A percentile compares a stretch with the other conserved stretches of the same genome.
These are phyloP conservation scores for Tetrapisispora iriomotensis DNA, from an alignment of 805 yeast genomes.

Conservation along the genomic window DNA sequence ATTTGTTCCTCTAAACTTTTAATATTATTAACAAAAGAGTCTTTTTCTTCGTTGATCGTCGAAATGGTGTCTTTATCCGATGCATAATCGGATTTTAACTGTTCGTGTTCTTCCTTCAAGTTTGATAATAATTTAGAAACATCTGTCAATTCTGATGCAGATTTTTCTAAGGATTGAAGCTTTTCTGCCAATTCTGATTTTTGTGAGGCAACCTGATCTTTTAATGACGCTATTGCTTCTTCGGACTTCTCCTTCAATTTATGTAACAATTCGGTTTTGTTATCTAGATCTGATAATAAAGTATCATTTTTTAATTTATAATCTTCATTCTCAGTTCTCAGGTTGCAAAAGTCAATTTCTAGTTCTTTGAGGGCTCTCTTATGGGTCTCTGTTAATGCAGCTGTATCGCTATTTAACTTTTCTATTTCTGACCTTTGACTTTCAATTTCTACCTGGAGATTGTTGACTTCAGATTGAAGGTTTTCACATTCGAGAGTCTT, in stretches of 20 bases:
- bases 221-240: background rate
- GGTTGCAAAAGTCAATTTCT: background rate
- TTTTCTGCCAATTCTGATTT: background rate
- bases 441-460: background rate
- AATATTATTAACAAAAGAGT: background rate
- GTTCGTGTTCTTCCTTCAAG: background rate
- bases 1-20: background rate
- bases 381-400: background rate
- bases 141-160: background rate
- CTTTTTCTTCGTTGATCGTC: background rate
- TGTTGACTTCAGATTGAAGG: too few relatives aligned
- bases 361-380: background rate
- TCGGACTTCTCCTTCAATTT: background rate
- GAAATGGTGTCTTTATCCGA: background rate
- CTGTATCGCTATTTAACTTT: background rate
- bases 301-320: background rate
- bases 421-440: background rate
- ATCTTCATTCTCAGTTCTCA: constrained; percentile 1
- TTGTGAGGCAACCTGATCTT: background rate
- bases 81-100: background rate
- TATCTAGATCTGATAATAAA: background rate
- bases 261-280: background rate
- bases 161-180: background rate
- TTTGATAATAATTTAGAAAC: background rate
- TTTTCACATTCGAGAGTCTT: background rate